Evolutionary conservation across 2,329 filamentous ascomycete genomes (phyloP), one percentile per base, ranked within the genome.

Genomic region (Fusarium albidum): DNA sequence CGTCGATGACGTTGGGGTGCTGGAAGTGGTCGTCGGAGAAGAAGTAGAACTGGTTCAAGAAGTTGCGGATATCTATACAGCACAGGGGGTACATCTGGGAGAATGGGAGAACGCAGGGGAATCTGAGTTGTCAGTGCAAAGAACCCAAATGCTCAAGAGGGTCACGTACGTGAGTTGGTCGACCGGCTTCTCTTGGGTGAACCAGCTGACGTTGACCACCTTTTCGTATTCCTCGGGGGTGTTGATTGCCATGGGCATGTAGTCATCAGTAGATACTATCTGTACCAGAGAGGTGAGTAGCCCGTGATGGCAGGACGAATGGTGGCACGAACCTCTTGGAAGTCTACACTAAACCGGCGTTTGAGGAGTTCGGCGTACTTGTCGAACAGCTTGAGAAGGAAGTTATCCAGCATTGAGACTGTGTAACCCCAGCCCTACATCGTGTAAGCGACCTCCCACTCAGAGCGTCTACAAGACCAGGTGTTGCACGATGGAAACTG

Each of bases 181-280:
- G 26, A 83, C 77, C 14, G 87, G 77, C 65, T 90, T 92, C 27
- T 96, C 92, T 35, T 93, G 93, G 1, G 85, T 88, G 72, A 96
- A 98, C 94, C 94, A 99, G 75, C 90, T 96, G 55, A 98, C 92
- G 57, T 92, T 95, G 60, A 97, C 85, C 29, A 99, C 94, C 68
- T 97, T 96, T 67, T 96, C 91, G 69, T 96, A 98, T 68, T 98
- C 93, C 66, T 96, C 93, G 13, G 82, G 75, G 15, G 89, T 92
- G 67, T 92, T 91, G 71, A 98, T 96, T 2, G 92, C 91, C 95
- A 99, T 98, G 3, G 95, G 96, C 94, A 99, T 99, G 74, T 99
- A 99, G 73, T 99, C 95, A 71, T 99, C 95, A 1, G 92, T 97
- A n/a, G 91, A 87, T 13, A 88, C 85, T 65, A 88, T 88, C 82